Evolutionary conservation across 768 basidiomycete species (phyloP).

Genomic region (Psilocybe sp.): DNA sequence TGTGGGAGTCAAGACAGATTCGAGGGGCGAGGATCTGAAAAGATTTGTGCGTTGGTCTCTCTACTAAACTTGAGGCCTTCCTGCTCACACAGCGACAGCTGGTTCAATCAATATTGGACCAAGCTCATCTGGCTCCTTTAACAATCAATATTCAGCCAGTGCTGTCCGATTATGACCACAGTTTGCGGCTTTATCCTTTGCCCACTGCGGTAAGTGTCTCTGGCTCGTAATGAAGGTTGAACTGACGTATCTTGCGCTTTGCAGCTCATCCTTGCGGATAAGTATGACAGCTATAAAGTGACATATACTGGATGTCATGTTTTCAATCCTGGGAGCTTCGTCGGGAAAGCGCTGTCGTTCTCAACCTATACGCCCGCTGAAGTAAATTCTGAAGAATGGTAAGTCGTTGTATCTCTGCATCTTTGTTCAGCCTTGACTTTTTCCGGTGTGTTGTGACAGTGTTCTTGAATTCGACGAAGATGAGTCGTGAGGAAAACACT

Average conservation of each 20-base stretch:
- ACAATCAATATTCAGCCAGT: slow-evolving; percentile 83
- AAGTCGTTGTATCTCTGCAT: slow-evolving; percentile 12
- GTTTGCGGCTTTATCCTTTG: slow-evolving; percentile 88
- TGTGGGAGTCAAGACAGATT: slow-evolving; percentile 82
- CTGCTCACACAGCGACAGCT: slow-evolving; percentile 46
- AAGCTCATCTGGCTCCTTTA: slow-evolving; percentile 89
- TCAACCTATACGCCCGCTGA: slow-evolving; percentile 89
- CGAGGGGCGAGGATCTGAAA: slow-evolving; percentile 77
- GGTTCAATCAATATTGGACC: slow-evolving; percentile 95
- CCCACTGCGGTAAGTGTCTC: slow-evolving; percentile 75
- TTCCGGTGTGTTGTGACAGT: slow-evolving; percentile 1
- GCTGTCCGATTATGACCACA: slow-evolving; percentile 87
- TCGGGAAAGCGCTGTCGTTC: slow-evolving; percentile 80
- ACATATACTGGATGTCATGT: slow-evolving; percentile 99
- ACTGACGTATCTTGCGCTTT: background rate
- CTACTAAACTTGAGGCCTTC: background rate
- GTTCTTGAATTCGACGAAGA: slow-evolving; percentile 15
- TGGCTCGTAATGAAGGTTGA: background rate
- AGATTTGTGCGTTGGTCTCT: slow-evolving; percentile 67
- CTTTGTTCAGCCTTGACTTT: background rate
- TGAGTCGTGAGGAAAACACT: background rate
- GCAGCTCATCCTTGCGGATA: slow-evolving; percentile 91
- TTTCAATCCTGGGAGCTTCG: slow-evolving; percentile 94
- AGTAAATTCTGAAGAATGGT: slow-evolving; percentile 85
- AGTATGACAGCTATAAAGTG: slow-evolving; percentile 92